Conservation (phyloP, 1,284 basidiomycete genomes). For the Cryptococcus sp. region DNA sequence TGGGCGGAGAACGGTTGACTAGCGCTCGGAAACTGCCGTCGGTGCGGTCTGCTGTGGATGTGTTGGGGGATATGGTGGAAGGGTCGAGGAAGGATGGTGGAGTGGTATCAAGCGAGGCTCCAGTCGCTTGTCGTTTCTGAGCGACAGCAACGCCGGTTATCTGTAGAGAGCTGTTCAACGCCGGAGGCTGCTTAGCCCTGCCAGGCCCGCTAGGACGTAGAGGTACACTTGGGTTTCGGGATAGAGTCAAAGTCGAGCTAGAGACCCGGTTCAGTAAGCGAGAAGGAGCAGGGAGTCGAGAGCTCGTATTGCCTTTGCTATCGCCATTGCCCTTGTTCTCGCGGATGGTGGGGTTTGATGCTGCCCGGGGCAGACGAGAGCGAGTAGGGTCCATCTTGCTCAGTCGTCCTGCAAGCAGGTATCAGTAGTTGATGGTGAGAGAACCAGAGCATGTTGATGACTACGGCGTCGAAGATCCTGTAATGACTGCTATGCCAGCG, state of each 20-base stretch:
- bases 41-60: neutral
- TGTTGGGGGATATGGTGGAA: neutral
- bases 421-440: too few species aligned
- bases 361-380: conserved; percentile 9
- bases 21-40: too few species aligned
- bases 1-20: too few species aligned
- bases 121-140: too few species aligned
- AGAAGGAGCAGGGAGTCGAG: conserved; percentile 6
- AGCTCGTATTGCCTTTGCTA: neutral
- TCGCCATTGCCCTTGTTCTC: neutral
- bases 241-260: neutral
- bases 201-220: neutral
- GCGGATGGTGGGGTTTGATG: conserved; percentile 13
- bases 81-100: neutral
- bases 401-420: neutral
- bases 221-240: neutral
- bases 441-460: too few species aligned
- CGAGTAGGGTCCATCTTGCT: neutral
- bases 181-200: neutral
- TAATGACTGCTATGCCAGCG: neutral
- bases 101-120: neutral
- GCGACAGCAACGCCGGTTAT: neutral
- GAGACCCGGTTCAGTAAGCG: neutral
- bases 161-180: neutral
- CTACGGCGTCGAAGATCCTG: neutral